phyloP scores from a whole-genome alignment of 139 green algal species.

The Chlorella sp. region DNA sequence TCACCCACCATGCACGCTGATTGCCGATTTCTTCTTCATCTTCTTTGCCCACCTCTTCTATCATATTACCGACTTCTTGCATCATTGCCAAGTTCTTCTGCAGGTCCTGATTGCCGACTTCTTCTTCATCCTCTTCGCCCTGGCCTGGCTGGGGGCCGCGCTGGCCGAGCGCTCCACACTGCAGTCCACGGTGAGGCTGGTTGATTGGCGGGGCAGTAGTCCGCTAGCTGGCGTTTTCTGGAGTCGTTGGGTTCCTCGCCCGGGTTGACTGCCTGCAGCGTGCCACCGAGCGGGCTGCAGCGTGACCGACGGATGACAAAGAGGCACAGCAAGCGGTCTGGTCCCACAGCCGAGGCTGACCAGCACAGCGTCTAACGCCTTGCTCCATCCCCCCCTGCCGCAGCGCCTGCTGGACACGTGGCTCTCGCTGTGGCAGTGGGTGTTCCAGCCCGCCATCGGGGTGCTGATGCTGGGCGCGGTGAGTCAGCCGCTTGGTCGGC shows the following conservation, averaged over 20 bases:
- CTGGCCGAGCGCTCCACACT: conserved; percentile 52
- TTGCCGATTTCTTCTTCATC: neutral
- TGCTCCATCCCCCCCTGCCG: neutral
- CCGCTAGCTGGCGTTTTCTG: too few relatives aligned
- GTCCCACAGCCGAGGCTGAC: too few relatives aligned
- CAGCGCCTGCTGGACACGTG: conserved; percentile 73
- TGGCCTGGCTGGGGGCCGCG: conserved; percentile 75
- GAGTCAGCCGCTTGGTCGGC: conserved; percentile 39
- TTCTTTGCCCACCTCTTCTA: neutral
- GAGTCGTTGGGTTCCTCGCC: too few relatives aligned
- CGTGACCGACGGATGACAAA: too few relatives aligned
- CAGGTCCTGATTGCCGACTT: conserved; percentile 91
- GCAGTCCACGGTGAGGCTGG: conserved; percentile 49
- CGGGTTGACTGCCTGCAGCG: neutral
- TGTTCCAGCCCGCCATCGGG: conserved; percentile 88
- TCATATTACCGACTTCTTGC: neutral
- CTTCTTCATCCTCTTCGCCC: conserved; percentile 79
- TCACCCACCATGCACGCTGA: too few relatives aligned
- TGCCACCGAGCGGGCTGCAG: neutral
- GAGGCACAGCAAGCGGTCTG: too few relatives aligned
- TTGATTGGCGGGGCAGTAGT: too few relatives aligned
- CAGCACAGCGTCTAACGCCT: too few relatives aligned
- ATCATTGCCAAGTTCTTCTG: neutral
- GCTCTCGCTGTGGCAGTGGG: conserved; percentile 77
- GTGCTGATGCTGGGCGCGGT: conserved; percentile 86